These are phyloP conservation scores for Medicago lupulina DNA, from an alignment of 306 rosid species.

Conservation along the genomic window DNA sequence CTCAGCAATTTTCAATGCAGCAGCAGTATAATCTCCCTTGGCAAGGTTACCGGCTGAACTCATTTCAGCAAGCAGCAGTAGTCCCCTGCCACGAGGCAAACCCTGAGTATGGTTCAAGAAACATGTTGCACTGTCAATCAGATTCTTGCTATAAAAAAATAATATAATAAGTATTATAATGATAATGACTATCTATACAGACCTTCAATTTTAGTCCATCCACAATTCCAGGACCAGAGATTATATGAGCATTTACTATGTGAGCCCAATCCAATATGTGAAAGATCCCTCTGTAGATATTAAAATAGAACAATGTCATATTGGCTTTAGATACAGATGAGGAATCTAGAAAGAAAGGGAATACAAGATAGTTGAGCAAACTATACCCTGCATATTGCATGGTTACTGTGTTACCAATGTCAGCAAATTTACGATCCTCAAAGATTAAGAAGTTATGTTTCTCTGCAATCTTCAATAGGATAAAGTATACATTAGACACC, in stretches of 20 bases:
- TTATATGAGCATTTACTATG: constrained; percentile 87
- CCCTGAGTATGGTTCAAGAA: constrained; percentile 59
- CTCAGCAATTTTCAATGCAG: constrained; percentile 84
- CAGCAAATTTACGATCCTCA: constrained; percentile 96
- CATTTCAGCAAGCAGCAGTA: constrained; percentile 93
- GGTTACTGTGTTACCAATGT: constrained; percentile 91
- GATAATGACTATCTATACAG: background rate
- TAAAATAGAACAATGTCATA: constrained; percentile 28
- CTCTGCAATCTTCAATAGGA: constrained; percentile 74
- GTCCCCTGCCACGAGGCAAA: constrained; percentile 85
- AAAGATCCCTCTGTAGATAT: constrained; percentile 74
- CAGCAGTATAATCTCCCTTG: constrained; percentile 79
- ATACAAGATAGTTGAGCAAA: constrained; percentile 15
- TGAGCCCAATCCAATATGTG: constrained; percentile 96
- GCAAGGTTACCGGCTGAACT: too few relatives aligned
- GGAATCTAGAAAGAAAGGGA: constrained; percentile 3
- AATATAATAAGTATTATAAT: background rate
- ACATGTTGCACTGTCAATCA: constrained; percentile 26
- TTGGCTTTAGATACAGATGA: background rate
- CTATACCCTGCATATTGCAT: constrained; percentile 94
- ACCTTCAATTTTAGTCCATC: constrained; percentile 91
- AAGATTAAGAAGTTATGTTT: constrained; percentile 87
- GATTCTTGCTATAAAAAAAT: background rate
- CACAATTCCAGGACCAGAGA: constrained; percentile 95
- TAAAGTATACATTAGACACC: constrained; percentile 41